Conservation (phyloP, 257 asterid species). For the Thymus mandschuricus region DNA sequence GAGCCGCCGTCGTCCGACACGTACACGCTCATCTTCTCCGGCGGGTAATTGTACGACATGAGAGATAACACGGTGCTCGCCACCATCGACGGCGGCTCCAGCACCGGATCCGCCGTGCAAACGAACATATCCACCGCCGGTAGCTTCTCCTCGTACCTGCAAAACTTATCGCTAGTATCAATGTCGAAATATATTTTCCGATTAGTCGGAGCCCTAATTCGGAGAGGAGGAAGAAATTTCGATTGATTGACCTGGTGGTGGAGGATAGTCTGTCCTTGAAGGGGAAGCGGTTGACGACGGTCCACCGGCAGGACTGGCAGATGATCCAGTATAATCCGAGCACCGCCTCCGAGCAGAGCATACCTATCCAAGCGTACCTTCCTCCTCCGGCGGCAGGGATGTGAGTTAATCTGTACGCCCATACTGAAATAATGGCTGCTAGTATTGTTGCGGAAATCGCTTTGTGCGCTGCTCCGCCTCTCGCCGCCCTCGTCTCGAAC, state of each 20-base stretch:
- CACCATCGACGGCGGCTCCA: conserved; percentile 51
- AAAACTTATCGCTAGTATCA: too few species aligned
- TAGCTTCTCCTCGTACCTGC: conserved; percentile 40
- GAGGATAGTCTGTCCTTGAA: conserved; percentile 49
- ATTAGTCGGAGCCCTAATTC: too few species aligned
- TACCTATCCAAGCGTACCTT: conserved; percentile 57
- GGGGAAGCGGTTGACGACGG: conserved; percentile 49
- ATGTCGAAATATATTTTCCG: too few species aligned
- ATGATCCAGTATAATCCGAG: conserved; percentile 73
- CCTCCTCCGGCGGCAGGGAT: conserved; percentile 45
- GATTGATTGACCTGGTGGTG: too few species aligned
- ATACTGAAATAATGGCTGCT: conserved; percentile 38
- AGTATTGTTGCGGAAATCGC: conserved; percentile 40
- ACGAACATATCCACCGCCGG: conserved; percentile 51
- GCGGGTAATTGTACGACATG: conserved; percentile 47
- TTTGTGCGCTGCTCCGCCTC: conserved; percentile 38
- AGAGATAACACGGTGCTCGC: conserved; percentile 47
- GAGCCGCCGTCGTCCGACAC: conserved; percentile 58
- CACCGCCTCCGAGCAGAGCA: conserved; percentile 51
- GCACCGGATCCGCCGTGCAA: conserved; percentile 50
- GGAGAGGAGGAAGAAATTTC: too few species aligned
- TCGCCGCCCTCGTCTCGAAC: conserved; percentile 56
- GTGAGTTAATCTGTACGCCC: conserved; percentile 49
- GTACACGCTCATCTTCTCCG: conserved; percentile 41
- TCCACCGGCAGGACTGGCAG: conserved; percentile 66